A percentile compares a stretch with the other conserved stretches of the same genome.
Conservation (phyloP, 805 yeast genomes). For the Teunomyces pallodes region DNA sequence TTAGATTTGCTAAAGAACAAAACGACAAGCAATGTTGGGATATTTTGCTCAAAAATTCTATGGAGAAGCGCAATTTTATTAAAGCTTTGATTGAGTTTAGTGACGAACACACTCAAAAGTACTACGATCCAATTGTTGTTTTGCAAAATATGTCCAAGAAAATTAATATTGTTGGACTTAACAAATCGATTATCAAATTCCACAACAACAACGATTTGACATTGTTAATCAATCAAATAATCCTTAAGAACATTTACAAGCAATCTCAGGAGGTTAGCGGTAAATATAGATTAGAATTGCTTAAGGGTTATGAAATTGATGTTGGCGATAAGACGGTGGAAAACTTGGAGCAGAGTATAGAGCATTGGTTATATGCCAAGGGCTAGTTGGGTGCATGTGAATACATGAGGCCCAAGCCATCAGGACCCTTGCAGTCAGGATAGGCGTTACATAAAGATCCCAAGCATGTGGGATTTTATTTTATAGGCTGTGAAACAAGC, state of each 20-base stretch:
- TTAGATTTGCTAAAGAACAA: constrained; percentile 66
- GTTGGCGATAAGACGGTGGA: constrained; percentile 11
- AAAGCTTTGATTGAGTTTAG: constrained; percentile 68
- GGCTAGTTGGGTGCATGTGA: background rate
- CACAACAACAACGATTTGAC: constrained; percentile 59
- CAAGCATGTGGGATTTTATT: background rate
- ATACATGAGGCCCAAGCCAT: too few species aligned
- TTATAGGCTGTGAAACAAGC: background rate
- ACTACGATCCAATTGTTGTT: constrained; percentile 9
- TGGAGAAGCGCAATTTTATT: constrained; percentile 72
- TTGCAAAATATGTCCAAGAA: constrained; percentile 18
- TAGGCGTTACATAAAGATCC: too few species aligned
- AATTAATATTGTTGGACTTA: constrained; percentile 57
- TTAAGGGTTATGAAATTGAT: constrained; percentile 5
- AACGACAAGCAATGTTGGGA: constrained; percentile 82
- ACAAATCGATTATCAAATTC: constrained; percentile 57
- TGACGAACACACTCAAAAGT: constrained; percentile 42
- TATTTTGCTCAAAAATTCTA: constrained; percentile 65
- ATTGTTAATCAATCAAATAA: constrained; percentile 51
- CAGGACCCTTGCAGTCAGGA: too few species aligned
- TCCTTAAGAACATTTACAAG: constrained; percentile 33
- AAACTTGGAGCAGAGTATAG: background rate
- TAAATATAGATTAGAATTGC: constrained; percentile 3
- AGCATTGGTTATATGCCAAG: background rate
- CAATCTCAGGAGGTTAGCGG: constrained; percentile 9